Conservation (phyloP, 2,329 filamentous ascomycete genomes). For the Clarireedia paspali region DNA sequence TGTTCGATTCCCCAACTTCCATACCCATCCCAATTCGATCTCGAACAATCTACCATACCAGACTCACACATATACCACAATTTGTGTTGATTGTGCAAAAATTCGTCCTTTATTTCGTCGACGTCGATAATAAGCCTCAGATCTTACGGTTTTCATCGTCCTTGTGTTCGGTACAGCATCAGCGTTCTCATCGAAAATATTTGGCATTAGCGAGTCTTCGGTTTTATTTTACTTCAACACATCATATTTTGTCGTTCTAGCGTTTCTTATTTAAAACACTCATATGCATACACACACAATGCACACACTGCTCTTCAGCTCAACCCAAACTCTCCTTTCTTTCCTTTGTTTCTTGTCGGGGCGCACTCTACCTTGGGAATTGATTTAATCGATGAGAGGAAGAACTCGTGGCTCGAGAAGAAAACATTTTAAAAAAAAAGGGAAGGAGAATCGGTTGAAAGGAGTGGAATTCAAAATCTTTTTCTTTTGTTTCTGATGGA, state of each 20-base stretch:
- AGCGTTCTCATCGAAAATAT: slow-evolving; percentile 5
- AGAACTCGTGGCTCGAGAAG: slow-evolving; percentile 1
- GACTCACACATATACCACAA: slow-evolving; percentile 9
- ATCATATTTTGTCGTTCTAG: slow-evolving; percentile 6
- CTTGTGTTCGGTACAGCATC: slow-evolving; percentile 7
- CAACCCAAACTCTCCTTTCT: slow-evolving; percentile 4
- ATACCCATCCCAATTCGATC: neutral
- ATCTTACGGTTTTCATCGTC: neutral
- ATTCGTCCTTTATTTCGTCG: neutral
- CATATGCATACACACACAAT: neutral
- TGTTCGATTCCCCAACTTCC: neutral
- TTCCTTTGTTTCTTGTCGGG: slow-evolving; percentile 8
- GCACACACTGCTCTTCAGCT: slow-evolving; percentile 7
- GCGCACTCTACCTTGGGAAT: slow-evolving; percentile 5
- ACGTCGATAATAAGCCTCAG: neutral
- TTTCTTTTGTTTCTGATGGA: slow-evolving; percentile 8
- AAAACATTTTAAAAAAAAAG: neutral
- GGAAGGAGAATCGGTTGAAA: neutral
- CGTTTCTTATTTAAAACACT: slow-evolving; percentile 8
- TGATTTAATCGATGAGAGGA: slow-evolving; percentile 1
- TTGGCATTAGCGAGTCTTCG: slow-evolving; percentile 11
- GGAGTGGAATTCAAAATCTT: neutral
- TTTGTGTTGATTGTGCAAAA: slow-evolving; percentile 11
- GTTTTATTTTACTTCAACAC: slow-evolving; percentile 6
- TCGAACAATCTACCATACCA: slow-evolving; percentile 1